Percentiles rank a stretch among this genome's conserved stretches.
Conservation (phyloP, 768 basidiomycete genomes). For the Macrolepiota dolichaula region DNA sequence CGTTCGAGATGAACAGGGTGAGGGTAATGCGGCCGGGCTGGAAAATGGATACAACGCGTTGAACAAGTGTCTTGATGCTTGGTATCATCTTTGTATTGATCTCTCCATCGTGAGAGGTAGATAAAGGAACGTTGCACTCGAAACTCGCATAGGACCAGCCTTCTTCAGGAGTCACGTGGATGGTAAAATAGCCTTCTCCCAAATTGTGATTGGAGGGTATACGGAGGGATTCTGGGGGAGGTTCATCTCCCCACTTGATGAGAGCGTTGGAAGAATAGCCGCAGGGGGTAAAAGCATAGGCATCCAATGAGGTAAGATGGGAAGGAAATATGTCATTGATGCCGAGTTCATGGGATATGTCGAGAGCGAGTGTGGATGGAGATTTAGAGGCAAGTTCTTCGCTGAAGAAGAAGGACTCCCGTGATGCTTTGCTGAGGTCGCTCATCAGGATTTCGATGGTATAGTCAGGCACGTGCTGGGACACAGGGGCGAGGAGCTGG, state of each 20-base stretch:
- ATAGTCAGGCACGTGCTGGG: conserved; percentile 57
- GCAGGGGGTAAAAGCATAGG: conserved; percentile 92
- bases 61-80: conserved; percentile 76
- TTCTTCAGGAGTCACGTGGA: conserved; percentile 97
- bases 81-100: conserved; percentile 41
- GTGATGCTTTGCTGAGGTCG: conserved; percentile 71
- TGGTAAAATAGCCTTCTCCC: conserved; percentile 94
- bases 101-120: conserved; percentile 29
- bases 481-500: conserved; percentile 9
- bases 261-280: conserved; percentile 96
- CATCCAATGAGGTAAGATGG: conserved; percentile 80
- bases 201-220: conserved; percentile 16
- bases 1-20: conserved; percentile 86
- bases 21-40: conserved; percentile 82
- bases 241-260: conserved; percentile 54
- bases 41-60: conserved; percentile 90
- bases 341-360: conserved; percentile 68
- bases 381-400: conserved; percentile 24
- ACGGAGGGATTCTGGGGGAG: conserved; percentile 19
- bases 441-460: conserved; percentile 99
- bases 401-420: conserved; percentile 69
- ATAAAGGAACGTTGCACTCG: conserved; percentile 92
- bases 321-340: conserved; percentile 81
- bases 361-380: conserved; percentile 52
- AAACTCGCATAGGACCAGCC: conserved; percentile 99